Evolutionary conservation across 345 rosid genomes (phyloP), one percentile per base, ranked within the genome.

Genomic region (Aquilaria malaccensis): DNA sequence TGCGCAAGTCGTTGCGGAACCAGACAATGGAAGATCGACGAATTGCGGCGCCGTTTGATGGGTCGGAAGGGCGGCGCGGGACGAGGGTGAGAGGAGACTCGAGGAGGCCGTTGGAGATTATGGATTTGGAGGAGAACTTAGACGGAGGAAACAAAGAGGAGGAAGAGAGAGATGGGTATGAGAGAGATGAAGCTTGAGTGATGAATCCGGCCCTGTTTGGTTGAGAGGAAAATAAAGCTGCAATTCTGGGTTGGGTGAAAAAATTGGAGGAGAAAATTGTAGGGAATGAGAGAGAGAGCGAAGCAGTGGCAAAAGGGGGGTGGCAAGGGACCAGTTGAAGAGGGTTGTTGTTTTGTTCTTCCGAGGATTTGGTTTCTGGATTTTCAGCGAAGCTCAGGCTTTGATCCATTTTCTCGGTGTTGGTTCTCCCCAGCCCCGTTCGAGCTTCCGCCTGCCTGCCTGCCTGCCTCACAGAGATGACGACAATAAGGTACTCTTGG

Each of bases 1-100:
- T 83, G 30, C 97, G 96, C 50, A 91, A 76, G 81, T 91, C 97
- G 45, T 85, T 86, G 2, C 97, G 96, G 76, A 88, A 86, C 94
- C 94, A 86, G 45, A 86, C 91, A 55, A 91, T 62, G 75, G 94
- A 65, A 50, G 94, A 80, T 45, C 94, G 93, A 13, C 96, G 97
- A 59, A 88, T 71, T 55, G 74, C 88, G 22, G 89, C 91, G 60
- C 80, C 85, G 67, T 77, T 79, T 61, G 85, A 80, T 49, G 97
- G 96, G 62, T 91, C 96, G 9, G 82, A 50, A 29, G 91, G 94
- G 64, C 94, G 96, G 71, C 81, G 91, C 2, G 97, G 96, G 60
- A 76, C 83, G 53, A 86, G 76, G 11, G 94, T 67, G 82, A 88
- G 91, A 11, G 96, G 90, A 67, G 67, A 72, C 32, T 84, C 88